Conservation (phyloP, 75 land plant species). For the Azolla pinnata region DNA sequence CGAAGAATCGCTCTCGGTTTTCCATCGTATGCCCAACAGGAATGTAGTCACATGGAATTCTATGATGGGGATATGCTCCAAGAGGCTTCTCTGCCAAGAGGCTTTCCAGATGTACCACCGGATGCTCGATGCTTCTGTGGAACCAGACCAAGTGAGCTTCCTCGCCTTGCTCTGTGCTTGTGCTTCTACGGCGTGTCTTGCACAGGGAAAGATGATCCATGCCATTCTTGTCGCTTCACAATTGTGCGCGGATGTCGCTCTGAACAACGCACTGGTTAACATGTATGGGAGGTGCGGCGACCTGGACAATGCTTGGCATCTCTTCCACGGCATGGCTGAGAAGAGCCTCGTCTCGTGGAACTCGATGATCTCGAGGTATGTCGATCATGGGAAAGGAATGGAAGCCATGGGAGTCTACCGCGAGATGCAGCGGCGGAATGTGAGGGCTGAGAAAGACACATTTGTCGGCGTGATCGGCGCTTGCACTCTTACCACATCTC, state of each 20-base stretch:
- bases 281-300: conserved; percentile 24
- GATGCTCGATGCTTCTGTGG: conserved; percentile 5
- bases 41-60: conserved; percentile 53
- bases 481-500: conserved; percentile 36
- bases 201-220: conserved; percentile 21
- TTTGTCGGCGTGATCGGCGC: conserved; percentile 40
- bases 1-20: conserved; percentile 11
- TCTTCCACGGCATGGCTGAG: conserved; percentile 13
- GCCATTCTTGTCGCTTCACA: conserved; percentile 12
- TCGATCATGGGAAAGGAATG: conserved; percentile 13
- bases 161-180: conserved; percentile 11
- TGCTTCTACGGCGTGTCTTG: conserved; percentile 4
- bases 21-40: conserved; percentile 30
- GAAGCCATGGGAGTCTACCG: conserved; percentile 30
- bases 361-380: conserved; percentile 15
- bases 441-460: conserved; percentile 28
- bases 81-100: conserved; percentile 16
- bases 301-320: conserved; percentile 5
- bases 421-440: conserved; percentile 28
- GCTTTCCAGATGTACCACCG: conserved; percentile 4
- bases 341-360: conserved; percentile 14
- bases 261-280: conserved; percentile 16
- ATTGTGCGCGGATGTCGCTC: conserved; percentile 13
- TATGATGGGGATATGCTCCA: conserved; percentile 39
- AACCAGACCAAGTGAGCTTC: conserved; percentile 13